Conservation (phyloP, 2,329 filamentous ascomycete species). For the Penicillium thymicola region DNA sequence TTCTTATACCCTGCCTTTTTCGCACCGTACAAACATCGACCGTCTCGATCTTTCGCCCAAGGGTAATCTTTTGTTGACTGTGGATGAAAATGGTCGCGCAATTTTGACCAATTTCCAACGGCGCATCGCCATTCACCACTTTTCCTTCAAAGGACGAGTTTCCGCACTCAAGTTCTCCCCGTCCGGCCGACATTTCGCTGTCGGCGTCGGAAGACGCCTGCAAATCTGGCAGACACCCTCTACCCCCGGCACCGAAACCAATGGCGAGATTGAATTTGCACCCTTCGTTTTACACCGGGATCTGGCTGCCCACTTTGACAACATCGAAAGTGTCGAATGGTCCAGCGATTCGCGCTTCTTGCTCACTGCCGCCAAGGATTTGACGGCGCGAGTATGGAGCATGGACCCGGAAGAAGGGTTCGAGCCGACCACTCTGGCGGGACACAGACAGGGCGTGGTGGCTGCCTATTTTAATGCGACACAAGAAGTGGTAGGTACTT, state of each 20-base stretch:
- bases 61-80: conserved; percentile 85
- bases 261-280: conserved; percentile 87
- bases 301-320: conserved; percentile 85
- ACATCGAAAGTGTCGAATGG: conserved; percentile 84
- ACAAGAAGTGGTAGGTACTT: conserved; percentile 67
- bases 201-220: conserved; percentile 78
- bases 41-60: conserved; percentile 83
- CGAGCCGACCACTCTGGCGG: conserved; percentile 80
- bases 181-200: conserved; percentile 85
- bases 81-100: conserved; percentile 91
- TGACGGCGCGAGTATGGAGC: conserved; percentile 95
- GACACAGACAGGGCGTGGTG: conserved; percentile 84
- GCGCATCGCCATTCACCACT: conserved; percentile 84
- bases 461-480: conserved; percentile 96
- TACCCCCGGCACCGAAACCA: conserved; percentile 73
- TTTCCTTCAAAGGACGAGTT: conserved; percentile 84
- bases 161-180: conserved; percentile 87
- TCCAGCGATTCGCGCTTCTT: conserved; percentile 95
- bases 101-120: conserved; percentile 89
- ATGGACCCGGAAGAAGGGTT: conserved; percentile 83
- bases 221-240: conserved; percentile 97
- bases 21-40: conserved; percentile 89
- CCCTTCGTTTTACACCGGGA: conserved; percentile 87
- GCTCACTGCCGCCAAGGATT: conserved; percentile 83
- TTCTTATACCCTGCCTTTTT: conserved; percentile 60